Conservation (phyloP, 2,329 filamentous ascomycete genomes). For the Botryosphaeria agaves region DNA sequence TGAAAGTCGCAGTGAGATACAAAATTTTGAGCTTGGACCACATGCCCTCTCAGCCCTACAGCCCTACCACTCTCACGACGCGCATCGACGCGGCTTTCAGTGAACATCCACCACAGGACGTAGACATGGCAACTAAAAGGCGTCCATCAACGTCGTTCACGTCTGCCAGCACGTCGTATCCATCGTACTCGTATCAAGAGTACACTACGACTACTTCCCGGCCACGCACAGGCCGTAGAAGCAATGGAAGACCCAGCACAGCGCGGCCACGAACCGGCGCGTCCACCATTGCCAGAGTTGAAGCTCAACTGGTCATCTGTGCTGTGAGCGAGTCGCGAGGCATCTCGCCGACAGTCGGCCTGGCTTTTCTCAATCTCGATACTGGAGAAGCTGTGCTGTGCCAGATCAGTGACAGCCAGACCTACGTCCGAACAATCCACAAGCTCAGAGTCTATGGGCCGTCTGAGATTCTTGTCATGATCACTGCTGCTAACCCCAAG, state of each 20-base stretch:
- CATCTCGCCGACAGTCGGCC: constrained; percentile 64
- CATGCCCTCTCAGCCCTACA: too few species aligned
- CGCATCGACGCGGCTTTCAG: too few species aligned
- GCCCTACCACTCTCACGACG: too few species aligned
- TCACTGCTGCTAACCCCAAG: constrained; percentile 49
- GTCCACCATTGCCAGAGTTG: constrained; percentile 38
- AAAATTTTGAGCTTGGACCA: too few species aligned
- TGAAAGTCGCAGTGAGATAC: too few species aligned
- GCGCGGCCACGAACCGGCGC: constrained; percentile 34
- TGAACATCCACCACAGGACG: too few species aligned
- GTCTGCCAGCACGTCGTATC: constrained; percentile 15
- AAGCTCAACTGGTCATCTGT: constrained; percentile 62
- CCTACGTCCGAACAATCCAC: constrained; percentile 74
- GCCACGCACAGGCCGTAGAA: constrained; percentile 13
- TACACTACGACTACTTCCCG: constrained; percentile 19
- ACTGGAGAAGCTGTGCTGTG: constrained; percentile 73
- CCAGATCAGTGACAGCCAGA: constrained; percentile 85
- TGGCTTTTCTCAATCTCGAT: constrained; percentile 75
- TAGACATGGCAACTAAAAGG: constrained; percentile 11
- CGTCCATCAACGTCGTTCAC: constrained; percentile 14
- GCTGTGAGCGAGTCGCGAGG: constrained; percentile 79
- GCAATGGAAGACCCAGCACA: constrained; percentile 22
- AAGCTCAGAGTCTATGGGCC: constrained; percentile 72
- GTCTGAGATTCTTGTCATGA: constrained; percentile 61
- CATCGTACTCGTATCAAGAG: constrained; percentile 14